These are phyloP conservation scores for Fagus crenata DNA, from an alignment of 306 rosid species.

Conservation along the genomic window DNA sequence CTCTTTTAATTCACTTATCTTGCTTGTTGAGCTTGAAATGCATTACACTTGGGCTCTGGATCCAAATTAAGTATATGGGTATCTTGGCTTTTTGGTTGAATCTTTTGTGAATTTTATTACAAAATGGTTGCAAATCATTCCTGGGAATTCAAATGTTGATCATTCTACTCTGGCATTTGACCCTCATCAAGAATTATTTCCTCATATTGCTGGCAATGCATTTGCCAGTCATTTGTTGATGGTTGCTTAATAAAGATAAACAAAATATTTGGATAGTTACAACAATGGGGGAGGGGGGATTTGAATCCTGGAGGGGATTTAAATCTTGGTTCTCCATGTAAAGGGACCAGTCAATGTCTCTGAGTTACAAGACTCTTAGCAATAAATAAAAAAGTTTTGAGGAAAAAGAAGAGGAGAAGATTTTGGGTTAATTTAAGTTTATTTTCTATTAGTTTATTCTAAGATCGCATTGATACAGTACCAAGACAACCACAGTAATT, in stretches of 20 bases:
- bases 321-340: too few relatives aligned
- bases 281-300: too few relatives aligned
- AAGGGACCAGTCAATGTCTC: too few relatives aligned
- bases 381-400: background rate
- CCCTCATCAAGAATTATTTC: background rate
- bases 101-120: background rate
- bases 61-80: background rate
- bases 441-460: background rate
- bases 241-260: background rate
- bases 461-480: background rate
- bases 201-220: background rate
- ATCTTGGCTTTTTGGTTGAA: background rate
- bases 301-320: too few relatives aligned
- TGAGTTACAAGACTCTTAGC: too few relatives aligned
- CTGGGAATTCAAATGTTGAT: background rate
- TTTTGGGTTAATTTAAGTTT: background rate
- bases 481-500: background rate
- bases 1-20: background rate
- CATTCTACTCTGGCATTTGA: background rate
- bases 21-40: background rate
- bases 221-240: too few relatives aligned
- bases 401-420: background rate
- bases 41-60: background rate
- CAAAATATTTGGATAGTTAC: background rate
- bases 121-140: background rate